Percentiles rank a stretch among this genome's conserved stretches.
phyloP scores from a whole-genome alignment of 1,284 basidiomycete genomes.

The Earliella scabrosa region DNA sequence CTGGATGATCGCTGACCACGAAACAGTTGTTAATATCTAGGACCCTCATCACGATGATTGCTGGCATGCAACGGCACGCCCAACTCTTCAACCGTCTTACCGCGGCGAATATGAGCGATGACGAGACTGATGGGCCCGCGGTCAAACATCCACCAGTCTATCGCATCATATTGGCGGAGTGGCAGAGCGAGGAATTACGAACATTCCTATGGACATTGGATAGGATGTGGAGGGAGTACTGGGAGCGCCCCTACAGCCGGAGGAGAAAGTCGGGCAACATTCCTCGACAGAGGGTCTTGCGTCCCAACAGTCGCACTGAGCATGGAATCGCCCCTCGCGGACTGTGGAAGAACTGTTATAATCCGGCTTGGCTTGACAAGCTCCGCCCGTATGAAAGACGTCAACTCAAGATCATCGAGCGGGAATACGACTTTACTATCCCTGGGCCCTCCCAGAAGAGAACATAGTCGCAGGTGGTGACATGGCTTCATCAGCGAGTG shows the following conservation, averaged over 20 bases:
- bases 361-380: not conserved
- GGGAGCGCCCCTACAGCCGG: too few species aligned
- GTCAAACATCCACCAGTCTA: not conserved
- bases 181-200: not conserved
- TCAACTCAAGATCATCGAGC: not conserved
- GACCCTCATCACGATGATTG: too few species aligned
- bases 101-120: not conserved
- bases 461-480: too few species aligned
- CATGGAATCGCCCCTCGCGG: not conserved
- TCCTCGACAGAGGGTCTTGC: not conserved
- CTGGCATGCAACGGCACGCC: not conserved
- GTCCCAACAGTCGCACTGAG: not conserved
- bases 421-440: not conserved
- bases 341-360: not conserved
- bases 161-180: not conserved
- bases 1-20: too few species aligned
- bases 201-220: not conserved
- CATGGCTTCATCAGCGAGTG: too few species aligned
- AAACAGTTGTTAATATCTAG: too few species aligned
- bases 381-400: not conserved
- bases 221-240: not conserved
- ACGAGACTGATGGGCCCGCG: not conserved
- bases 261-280: not conserved
- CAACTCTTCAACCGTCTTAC: not conserved
- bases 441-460: too few species aligned